These are phyloP conservation scores for Rhexocercosporidium sp. DNA, from an alignment of 2,329 filamentous ascomycete genomes.

Conservation along the genomic window DNA sequence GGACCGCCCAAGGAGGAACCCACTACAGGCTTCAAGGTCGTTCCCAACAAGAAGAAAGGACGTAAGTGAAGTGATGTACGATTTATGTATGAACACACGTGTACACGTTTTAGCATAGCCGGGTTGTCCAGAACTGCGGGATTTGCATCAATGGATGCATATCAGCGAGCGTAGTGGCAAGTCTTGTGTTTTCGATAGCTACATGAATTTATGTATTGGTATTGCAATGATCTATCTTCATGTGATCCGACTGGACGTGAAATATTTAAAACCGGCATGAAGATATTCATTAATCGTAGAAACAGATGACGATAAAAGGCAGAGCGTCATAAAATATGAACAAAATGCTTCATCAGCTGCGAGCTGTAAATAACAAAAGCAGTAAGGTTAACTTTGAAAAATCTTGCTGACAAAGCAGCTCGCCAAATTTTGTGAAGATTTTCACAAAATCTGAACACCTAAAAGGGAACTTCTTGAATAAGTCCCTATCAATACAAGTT, in stretches of 20 bases:
- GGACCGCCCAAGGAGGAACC: slow-evolving; percentile 56
- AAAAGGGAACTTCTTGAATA: neutral
- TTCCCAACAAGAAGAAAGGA: slow-evolving; percentile 90
- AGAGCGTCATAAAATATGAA: neutral
- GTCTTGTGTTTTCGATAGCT: slow-evolving; percentile 12
- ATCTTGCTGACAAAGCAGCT: slow-evolving; percentile 17
- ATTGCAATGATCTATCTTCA: neutral
- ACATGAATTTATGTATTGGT: slow-evolving; percentile 5
- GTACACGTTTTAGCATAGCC: slow-evolving; percentile 28
- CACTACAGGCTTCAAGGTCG: slow-evolving; percentile 78
- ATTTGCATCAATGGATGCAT: slow-evolving; percentile 20
- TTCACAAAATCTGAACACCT: slow-evolving; percentile 14
- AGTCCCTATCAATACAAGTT: slow-evolving; percentile 14
- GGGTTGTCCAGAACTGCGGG: slow-evolving; percentile 28
- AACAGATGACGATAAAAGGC: too few relatives aligned
- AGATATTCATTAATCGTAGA: too few relatives aligned
- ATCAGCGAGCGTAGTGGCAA: slow-evolving; percentile 21
- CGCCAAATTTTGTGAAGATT: slow-evolving; percentile 13
- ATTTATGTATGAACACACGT: slow-evolving; percentile 34
- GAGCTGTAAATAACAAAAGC: neutral
- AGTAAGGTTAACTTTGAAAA: neutral
- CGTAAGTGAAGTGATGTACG: slow-evolving; percentile 60
- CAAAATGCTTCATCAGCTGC: neutral
- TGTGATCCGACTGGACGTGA: neutral
- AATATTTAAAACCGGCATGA: too few relatives aligned